Percentiles rank a stretch among this genome's conserved stretches.
phyloP scores from a whole-genome alignment of 2,329 filamentous ascomycete species.

The Monosporascus cannonballus region DNA sequence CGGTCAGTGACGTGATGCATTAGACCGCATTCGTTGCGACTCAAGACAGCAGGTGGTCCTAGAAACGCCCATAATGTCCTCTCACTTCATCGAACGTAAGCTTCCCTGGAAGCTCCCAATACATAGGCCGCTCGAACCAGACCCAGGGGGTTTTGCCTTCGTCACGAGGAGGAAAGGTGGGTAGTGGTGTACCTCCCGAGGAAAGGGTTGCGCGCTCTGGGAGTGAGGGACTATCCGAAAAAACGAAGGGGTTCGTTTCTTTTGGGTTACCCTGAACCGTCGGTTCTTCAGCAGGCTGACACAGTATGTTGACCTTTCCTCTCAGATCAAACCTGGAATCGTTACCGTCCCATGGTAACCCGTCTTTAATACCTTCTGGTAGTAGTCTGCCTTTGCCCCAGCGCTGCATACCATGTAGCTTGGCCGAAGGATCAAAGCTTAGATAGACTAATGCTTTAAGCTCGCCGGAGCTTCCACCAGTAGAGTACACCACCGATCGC shows the following conservation, averaged over 20 bases:
- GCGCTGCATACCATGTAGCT: constrained; percentile 16
- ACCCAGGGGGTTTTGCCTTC: constrained; percentile 7
- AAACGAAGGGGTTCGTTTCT: not conserved
- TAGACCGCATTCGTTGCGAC: too few relatives aligned
- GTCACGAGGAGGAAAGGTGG: constrained; percentile 1
- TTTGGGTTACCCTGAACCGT: not conserved
- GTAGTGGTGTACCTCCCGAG: constrained; percentile 1
- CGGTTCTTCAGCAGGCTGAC: too few relatives aligned
- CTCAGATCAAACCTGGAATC: not conserved
- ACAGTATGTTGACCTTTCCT: not conserved
- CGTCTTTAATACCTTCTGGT: constrained; percentile 9
- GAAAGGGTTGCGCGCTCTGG: constrained; percentile 2
- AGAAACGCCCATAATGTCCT: too few relatives aligned
- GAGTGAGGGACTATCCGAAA: constrained; percentile 3
- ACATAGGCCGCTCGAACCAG: constrained; percentile 12
- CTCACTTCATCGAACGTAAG: not conserved
- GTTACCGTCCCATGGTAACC: not conserved
- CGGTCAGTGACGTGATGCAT: too few relatives aligned
- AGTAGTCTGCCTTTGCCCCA: constrained; percentile 10
- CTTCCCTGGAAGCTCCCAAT: constrained; percentile 8
- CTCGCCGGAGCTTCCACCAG: constrained; percentile 9
- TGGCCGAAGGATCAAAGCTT: constrained; percentile 23
- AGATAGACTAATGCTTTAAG: constrained; percentile 20
- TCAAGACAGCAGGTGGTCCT: too few relatives aligned
- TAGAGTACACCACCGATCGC: constrained; percentile 22